Base-by-base conservation (phyloP, 1,139 yeast genomes). In the Suhomyces terraborum region DNA sequence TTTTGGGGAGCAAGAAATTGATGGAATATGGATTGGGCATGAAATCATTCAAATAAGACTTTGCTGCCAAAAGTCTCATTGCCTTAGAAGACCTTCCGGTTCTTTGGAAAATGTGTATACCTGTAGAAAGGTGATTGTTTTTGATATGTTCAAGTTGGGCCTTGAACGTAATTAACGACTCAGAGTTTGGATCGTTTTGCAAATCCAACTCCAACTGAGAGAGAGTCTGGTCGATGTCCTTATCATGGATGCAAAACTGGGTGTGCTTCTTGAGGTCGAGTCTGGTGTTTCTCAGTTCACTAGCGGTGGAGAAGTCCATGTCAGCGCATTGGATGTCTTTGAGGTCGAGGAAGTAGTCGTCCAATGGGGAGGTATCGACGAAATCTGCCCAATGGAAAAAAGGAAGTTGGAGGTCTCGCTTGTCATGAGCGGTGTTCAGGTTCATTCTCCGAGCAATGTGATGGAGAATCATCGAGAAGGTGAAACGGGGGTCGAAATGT, bases 1-100 rank as follows among this genome's bases (percentile, higher is more conserved):
- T 26, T 6, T 42, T 36, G 4, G 58, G 56, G 4, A 57, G 27
- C 19, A 74, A 46, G 14, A 75, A 50, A 5, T 67, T 62, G 17
- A 75, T 36, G 0, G 71, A 58, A 12, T 55, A 43, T 4, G 81
- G 80, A n/a, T 64, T 52, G 1, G 69, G 66, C 66, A 76, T 75
- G 43, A 73, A 71, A 30, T 72, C 73, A 41, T 69, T 51, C 7
- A 76, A 52, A 47, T 61, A 74, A 12, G 77, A 67, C 43, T 62
- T 66, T 2, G 70, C 59, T 19, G 67, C 67, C 3, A 73, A 29
- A 1, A 59, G 51, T 33, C 71, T 62, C 21, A 56, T 40, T 3
- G 50, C 50, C 30, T 50, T 57, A 2, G 59, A 52, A 1, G 70
- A 56, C 32, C 75, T 56, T 8, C 70, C 73, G 2, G 69, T 53